Conservation (phyloP, 2,329 filamentous ascomycete species). For the Anthostomella pinea region DNA sequence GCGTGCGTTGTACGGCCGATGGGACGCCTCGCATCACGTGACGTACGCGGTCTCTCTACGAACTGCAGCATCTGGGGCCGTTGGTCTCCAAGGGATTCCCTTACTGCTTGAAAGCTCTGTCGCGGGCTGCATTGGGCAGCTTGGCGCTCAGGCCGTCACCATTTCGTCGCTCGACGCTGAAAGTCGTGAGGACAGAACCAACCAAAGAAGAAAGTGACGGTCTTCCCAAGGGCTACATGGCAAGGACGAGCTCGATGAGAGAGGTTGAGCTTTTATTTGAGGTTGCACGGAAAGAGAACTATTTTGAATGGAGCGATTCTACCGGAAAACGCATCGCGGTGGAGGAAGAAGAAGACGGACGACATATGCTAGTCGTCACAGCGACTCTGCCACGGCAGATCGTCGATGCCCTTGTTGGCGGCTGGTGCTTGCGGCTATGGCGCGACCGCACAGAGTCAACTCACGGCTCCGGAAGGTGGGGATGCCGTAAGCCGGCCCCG, state of each 20-base stretch:
- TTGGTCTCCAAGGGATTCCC: slow-evolving; percentile 20
- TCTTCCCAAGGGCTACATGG: slow-evolving; percentile 22
- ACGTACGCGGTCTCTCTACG: slow-evolving; percentile 20
- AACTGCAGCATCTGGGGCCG: slow-evolving; percentile 22
- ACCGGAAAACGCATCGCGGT: slow-evolving; percentile 19
- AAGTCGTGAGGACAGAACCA: slow-evolving; percentile 14
- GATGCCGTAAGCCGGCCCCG: too few species aligned
- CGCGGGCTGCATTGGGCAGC: slow-evolving; percentile 15
- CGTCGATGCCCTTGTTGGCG: slow-evolving; percentile 23
- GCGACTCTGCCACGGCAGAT: slow-evolving; percentile 10
- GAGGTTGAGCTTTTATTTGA: slow-evolving; percentile 21
- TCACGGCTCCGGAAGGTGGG: too few species aligned
- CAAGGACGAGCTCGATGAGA: slow-evolving; percentile 13
- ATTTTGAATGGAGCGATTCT: slow-evolving; percentile 20
- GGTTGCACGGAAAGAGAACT: slow-evolving; percentile 11
- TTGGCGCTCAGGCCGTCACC: slow-evolving; percentile 15
- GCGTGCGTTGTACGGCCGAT: slow-evolving; percentile 11
- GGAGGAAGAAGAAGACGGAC: slow-evolving; percentile 17
- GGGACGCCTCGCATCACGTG: slow-evolving; percentile 15
- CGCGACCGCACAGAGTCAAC: slow-evolving; percentile 11
- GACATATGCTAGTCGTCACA: slow-evolving; percentile 16
- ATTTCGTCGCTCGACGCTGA: slow-evolving; percentile 15
- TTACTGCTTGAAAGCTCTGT: slow-evolving; percentile 19
- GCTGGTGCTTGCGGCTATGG: slow-evolving; percentile 23
- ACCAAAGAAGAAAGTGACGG: slow-evolving; percentile 8